Evolutionary conservation across 495 filamentous ascomycete genomes (phyloP).

Genomic region (Podospora fimiseda): DNA sequence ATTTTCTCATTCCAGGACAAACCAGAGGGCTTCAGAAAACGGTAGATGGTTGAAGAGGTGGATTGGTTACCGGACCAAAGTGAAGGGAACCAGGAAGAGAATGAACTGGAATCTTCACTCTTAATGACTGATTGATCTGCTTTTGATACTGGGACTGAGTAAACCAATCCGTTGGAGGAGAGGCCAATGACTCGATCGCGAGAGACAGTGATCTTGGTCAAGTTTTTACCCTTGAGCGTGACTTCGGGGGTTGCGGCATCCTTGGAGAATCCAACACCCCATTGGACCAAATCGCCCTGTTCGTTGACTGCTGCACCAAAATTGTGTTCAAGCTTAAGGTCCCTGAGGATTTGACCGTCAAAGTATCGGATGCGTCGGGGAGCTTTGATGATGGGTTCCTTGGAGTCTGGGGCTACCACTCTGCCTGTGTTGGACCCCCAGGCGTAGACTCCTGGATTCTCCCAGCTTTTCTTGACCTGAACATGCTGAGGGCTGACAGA

Average conservation of each 20-base stretch:
- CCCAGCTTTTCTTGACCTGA: constrained; percentile 81
- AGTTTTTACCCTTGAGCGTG: constrained; percentile 76
- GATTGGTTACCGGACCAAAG: constrained; percentile 69
- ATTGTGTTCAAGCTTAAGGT: constrained; percentile 75
- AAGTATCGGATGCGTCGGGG: constrained; percentile 78
- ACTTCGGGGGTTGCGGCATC: constrained; percentile 46
- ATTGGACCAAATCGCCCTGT: constrained; percentile 84
- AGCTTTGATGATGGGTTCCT: constrained; percentile 67
- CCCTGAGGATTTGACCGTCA: constrained; percentile 74
- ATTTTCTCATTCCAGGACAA: constrained; percentile 71
- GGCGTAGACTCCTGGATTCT: constrained; percentile 82
- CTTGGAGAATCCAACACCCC: constrained; percentile 70
- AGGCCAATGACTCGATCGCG: constrained; percentile 78
- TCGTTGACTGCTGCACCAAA: constrained; percentile 88
- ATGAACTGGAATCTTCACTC: constrained; percentile 50
- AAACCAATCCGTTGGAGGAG: constrained; percentile 69
- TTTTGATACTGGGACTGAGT: constrained; percentile 74
- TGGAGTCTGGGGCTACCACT: constrained; percentile 78
- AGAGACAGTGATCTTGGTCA: constrained; percentile 66
- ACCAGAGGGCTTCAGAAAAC: constrained; percentile 57
- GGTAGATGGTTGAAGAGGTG: constrained; percentile 49
- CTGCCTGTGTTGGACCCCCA: constrained; percentile 88
- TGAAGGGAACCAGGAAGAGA: constrained; percentile 71
- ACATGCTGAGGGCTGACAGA: constrained; percentile 69
- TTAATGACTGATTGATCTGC: constrained; percentile 57